Percentiles rank a stretch among this genome's conserved stretches.
phyloP scores from a whole-genome alignment of 139 green algal genomes.

The Micromonas commoda region DNA sequence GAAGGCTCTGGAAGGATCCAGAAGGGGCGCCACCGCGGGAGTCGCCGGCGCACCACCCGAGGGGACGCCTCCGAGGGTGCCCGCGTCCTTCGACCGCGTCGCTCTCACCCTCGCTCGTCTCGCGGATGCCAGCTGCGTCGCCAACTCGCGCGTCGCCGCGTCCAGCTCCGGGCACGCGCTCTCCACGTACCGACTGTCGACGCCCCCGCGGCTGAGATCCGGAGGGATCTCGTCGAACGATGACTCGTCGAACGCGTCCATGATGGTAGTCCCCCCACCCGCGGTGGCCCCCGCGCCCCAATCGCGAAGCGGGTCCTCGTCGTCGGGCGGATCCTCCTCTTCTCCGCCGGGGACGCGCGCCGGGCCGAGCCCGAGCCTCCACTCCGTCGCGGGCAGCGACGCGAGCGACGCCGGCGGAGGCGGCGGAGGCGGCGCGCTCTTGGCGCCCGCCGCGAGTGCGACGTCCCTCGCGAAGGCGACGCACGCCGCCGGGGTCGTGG shows the following conservation, averaged over 20 bases:
- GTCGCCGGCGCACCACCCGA: no score
- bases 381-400: neutral
- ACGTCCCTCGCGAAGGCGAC: neutral
- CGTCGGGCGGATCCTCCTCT: neutral
- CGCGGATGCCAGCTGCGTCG: neutral
- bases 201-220: neutral
- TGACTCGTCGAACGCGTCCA: neutral
- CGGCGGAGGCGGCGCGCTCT: neutral
- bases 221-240: neutral
- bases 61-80: no score
- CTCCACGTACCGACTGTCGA: slow-evolving; percentile 15
- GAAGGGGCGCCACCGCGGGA: no score
- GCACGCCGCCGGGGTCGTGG: neutral
- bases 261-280: neutral
- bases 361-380: neutral
- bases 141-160: neutral
- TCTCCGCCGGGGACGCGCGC: no score
- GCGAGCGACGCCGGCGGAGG: neutral
- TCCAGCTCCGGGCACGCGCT: neutral
- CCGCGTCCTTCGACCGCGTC: no score
- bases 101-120: neutral
- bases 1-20: no score
- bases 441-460: no score
- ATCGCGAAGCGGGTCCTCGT: neutral
- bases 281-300: neutral